These are phyloP conservation scores for Salix udensis DNA, from an alignment of 345 rosid genomes.

Conservation along the genomic window DNA sequence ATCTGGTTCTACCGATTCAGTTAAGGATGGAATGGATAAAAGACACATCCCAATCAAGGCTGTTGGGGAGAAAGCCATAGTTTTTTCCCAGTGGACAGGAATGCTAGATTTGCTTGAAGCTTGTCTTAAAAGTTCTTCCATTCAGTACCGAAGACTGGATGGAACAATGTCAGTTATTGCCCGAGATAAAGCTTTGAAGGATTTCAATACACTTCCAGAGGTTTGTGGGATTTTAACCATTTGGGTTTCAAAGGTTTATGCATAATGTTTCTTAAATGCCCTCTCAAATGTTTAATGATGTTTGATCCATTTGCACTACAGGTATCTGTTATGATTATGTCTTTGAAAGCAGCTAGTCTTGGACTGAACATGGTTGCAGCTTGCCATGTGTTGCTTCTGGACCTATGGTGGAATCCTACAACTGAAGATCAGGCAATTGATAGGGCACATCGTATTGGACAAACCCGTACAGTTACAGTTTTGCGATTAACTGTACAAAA, in stretches of 20 bases:
- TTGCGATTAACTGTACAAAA: slow-evolving; percentile 80
- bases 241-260: neutral
- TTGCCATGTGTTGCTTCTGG: slow-evolving; percentile 79
- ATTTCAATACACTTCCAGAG: slow-evolving; percentile 90
- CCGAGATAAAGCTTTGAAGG: slow-evolving; percentile 94
- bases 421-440: slow-evolving; percentile 96
- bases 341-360: slow-evolving; percentile 96
- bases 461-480: slow-evolving; percentile 84
- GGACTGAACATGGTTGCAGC: slow-evolving; percentile 98
- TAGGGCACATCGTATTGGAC: slow-evolving; percentile 98
- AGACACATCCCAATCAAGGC: slow-evolving; percentile 32
- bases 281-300: neutral
- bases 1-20: slow-evolving; percentile 13
- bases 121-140: slow-evolving; percentile 58
- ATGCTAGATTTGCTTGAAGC: slow-evolving; percentile 91
- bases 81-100: slow-evolving; percentile 95
- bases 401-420: slow-evolving; percentile 99
- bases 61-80: slow-evolving; percentile 78
- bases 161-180: slow-evolving; percentile 96
- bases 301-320: slow-evolving; percentile 19
- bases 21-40: slow-evolving; percentile 19
- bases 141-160: slow-evolving; percentile 90
- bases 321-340: slow-evolving; percentile 95
- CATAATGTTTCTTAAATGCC: neutral
- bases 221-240: slow-evolving; percentile 34